A percentile compares a stretch with the other conserved stretches of the same genome.
phyloP scores from a whole-genome alignment of 176 grass and related monocot species.

The Cocos nucifera region DNA sequence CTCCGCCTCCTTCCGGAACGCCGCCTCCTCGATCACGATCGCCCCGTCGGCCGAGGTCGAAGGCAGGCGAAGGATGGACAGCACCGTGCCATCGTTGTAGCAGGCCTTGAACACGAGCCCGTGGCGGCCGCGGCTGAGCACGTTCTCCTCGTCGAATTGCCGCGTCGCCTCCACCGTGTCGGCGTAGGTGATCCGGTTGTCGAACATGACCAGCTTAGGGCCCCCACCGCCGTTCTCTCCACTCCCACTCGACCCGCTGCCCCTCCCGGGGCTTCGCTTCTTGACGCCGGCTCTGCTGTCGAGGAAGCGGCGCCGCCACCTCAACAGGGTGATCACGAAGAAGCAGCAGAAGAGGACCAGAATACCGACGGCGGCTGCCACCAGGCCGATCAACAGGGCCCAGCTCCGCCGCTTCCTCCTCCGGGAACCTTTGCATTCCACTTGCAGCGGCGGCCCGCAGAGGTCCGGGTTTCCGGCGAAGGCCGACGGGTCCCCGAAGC shows the following conservation, averaged over 20 bases:
- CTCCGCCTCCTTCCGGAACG: slow-evolving; percentile 94
- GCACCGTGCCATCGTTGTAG: slow-evolving; percentile 78
- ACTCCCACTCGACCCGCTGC: slow-evolving; percentile 67
- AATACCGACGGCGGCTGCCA: slow-evolving; percentile 34
- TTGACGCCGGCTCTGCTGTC: slow-evolving; percentile 64
- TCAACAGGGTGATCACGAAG: slow-evolving; percentile 52
- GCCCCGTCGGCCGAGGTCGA: slow-evolving; percentile 82
- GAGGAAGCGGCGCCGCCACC: slow-evolving; percentile 65
- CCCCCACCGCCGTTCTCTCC: slow-evolving; percentile 45
- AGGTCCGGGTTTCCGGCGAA: slow-evolving; percentile 64
- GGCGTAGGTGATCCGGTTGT: slow-evolving; percentile 76
- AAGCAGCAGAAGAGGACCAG: slow-evolving; percentile 57
- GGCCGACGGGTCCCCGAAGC: slow-evolving; percentile 40
- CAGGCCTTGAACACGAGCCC: slow-evolving; percentile 97
- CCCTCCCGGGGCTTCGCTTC: slow-evolving; percentile 81
- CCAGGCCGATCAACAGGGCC: slow-evolving; percentile 49
- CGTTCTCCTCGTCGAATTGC: slow-evolving; percentile 90
- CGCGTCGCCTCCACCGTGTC: slow-evolving; percentile 80
- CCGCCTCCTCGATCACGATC: slow-evolving; percentile 73
- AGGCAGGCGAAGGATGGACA: slow-evolving; percentile 77
- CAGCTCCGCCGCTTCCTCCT: slow-evolving; percentile 39
- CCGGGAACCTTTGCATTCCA: slow-evolving; percentile 31
- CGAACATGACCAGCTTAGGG: slow-evolving; percentile 89
- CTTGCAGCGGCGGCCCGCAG: slow-evolving; percentile 67
- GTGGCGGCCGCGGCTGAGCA: slow-evolving; percentile 87